phyloP scores from a whole-genome alignment of 495 filamentous ascomycete species.

The Lindgomyces ingoldianus region DNA sequence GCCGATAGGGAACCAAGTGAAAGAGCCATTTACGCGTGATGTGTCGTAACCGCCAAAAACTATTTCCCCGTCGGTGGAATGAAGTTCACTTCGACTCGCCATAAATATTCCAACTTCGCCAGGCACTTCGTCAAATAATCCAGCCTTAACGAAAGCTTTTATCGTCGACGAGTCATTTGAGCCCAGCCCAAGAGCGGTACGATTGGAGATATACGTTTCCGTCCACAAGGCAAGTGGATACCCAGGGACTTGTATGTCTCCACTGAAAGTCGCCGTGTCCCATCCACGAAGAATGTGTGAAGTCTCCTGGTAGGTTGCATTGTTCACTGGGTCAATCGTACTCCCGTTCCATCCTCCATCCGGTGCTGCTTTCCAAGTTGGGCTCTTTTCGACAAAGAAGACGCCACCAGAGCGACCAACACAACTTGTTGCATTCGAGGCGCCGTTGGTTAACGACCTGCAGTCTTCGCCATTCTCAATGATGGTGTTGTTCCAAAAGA shows the following conservation, averaged over 20 bases:
- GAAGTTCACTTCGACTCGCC: background rate
- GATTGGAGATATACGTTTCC: background rate
- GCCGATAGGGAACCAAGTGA: background rate
- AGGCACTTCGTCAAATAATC: background rate
- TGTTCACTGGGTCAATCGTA: background rate
- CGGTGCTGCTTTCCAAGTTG: background rate
- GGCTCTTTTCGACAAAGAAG: background rate
- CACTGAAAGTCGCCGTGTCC: background rate
- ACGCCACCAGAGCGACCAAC: background rate
- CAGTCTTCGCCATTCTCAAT: background rate
- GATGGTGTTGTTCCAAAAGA: constrained; percentile 3
- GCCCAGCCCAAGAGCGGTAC: background rate
- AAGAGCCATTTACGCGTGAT: background rate
- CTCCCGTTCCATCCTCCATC: constrained; percentile 1
- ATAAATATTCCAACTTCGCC: background rate
- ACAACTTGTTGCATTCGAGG: background rate
- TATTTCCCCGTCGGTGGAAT: background rate
- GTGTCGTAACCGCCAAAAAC: background rate
- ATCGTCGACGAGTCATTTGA: background rate
- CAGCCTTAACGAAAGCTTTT: background rate
- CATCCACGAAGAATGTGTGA: background rate
- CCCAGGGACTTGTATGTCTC: background rate
- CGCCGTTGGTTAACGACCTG: background rate
- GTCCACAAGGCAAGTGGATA: constrained; percentile 2
- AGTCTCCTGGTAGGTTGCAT: background rate